Evolutionary conservation across 305 asterid species (phyloP), one percentile per base, ranked within the genome.

Genomic region (Solanum aculeatissimum): DNA sequence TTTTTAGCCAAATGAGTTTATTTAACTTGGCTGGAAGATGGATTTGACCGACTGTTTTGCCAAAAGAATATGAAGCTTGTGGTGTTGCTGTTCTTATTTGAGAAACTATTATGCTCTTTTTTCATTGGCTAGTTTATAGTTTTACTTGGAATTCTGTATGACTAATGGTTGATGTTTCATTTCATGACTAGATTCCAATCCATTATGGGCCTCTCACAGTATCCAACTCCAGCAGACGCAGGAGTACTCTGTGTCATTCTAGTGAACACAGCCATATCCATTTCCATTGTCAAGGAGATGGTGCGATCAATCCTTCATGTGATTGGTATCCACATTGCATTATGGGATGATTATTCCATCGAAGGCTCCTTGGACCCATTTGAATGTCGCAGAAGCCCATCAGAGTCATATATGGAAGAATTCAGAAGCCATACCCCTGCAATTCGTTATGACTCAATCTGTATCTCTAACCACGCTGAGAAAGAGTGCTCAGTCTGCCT

Each of bases 401-500:
- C 98, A 0, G 97, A 91, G 63, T 86, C 94, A 7, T 95, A 92
- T 89, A 88, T 93, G 93, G 96, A 94, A 81, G 98, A 94, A 81
- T 95, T 97, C 89, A 86, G 95, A 65, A 91, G 87, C 90, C 89
- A 83, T 82, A 91, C 93, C 10, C 98, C 98, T 3, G 81, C 96
- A 15, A 57, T 90, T 68, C 91, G 88, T 2, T 97, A 91, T 16
- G 97, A 90, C 77, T 90, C 98, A 0, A 85, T 93, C 38, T 88
- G 85, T 85, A 14, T 87, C 43, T 63, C 86, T 49, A 80, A 80
- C 80, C 83, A 75, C 83, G 85, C 83, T 25, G 83, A 86, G 51
- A 92, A 95, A 38, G 98, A 97, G 86, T 97, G 99, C 86, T 89
- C 98, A 0, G 97, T 97, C 83, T 97, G 99, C 91, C 85, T 97